phyloP scores from a whole-genome alignment of 2,329 filamentous ascomycete genomes.

The Eutypa lata region DNA sequence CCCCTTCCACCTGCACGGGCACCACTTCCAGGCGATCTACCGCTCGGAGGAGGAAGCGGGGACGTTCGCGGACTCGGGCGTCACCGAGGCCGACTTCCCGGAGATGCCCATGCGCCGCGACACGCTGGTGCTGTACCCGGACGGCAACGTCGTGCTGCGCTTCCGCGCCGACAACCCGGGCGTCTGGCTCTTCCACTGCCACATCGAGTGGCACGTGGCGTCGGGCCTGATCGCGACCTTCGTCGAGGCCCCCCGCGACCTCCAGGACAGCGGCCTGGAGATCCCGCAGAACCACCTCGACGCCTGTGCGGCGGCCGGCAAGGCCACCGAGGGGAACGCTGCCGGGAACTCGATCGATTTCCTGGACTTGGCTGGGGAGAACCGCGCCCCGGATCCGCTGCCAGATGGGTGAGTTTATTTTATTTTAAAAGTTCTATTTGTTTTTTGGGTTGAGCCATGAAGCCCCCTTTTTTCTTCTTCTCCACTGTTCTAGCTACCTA shows the following conservation, averaged over 20 bases:
- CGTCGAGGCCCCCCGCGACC: conserved; percentile 57
- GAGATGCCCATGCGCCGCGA: conserved; percentile 64
- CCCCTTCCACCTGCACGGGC: conserved; percentile 77
- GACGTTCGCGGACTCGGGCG: conserved; percentile 47
- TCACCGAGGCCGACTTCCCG: conserved; percentile 43
- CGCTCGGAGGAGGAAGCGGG: conserved; percentile 58
- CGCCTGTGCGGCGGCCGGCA: conserved; percentile 50
- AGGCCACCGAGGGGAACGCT: conserved; percentile 65
- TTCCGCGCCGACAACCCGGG: conserved; percentile 65
- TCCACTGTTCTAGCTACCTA: not conserved
- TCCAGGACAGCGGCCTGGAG: conserved; percentile 60
- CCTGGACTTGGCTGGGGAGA: conserved; percentile 62
- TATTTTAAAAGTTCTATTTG: not conserved
- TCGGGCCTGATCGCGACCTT: conserved; percentile 66
- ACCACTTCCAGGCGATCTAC: conserved; percentile 67
- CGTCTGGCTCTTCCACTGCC: conserved; percentile 74
- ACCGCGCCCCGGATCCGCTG: conserved; percentile 50
- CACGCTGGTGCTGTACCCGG: conserved; percentile 61
- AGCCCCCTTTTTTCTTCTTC: too few relatives aligned
- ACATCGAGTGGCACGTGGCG: conserved; percentile 74
- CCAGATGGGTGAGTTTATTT: conserved; percentile 54
- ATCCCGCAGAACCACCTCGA: conserved; percentile 57
- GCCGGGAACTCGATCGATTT: conserved; percentile 66
- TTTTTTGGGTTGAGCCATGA: too few relatives aligned
- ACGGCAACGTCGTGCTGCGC: conserved; percentile 67